Percentiles rank a stretch among this genome's conserved stretches.
These are phyloP conservation scores for Phaeoacremonium minimum DNA, from an alignment of 2,329 filamentous ascomycete genomes.

Conservation along the genomic window DNA sequence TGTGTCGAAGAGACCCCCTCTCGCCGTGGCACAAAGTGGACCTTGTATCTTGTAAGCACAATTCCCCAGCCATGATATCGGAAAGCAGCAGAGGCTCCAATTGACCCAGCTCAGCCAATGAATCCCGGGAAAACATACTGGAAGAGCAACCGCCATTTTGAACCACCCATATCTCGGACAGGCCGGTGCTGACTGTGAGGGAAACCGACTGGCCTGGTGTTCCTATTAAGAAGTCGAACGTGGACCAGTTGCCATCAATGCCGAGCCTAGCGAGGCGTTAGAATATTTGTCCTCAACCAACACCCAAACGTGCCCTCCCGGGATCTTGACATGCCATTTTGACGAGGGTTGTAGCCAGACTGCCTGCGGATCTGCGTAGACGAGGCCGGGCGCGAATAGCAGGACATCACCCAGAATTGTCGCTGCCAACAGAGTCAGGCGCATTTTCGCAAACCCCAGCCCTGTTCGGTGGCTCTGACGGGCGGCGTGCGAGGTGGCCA, in stretches of 20 bases:
- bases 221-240: slow-evolving; percentile 92
- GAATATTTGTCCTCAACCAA: slow-evolving; percentile 4
- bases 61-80: too few species aligned
- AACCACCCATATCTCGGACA: slow-evolving; percentile 69
- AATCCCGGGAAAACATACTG: slow-evolving; percentile 35
- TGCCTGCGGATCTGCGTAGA: slow-evolving; percentile 1
- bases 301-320: too few species aligned
- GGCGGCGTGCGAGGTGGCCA: background rate
- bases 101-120: too few species aligned
- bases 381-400: slow-evolving; percentile 13
- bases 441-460: slow-evolving; percentile 18
- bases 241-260: slow-evolving; percentile 69
- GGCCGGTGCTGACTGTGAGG: slow-evolving; percentile 60
- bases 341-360: slow-evolving; percentile 5
- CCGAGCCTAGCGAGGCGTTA: slow-evolving; percentile 44
- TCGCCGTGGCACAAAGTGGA: slow-evolving; percentile 46
- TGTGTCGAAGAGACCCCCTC: slow-evolving; percentile 56
- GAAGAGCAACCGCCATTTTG: slow-evolving; percentile 50
- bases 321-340: slow-evolving; percentile 7
- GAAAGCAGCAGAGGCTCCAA: too few species aligned
- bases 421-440: slow-evolving; percentile 16
- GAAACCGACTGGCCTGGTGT: slow-evolving; percentile 69
- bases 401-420: slow-evolving; percentile 18
- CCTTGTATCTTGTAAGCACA: slow-evolving; percentile 23
- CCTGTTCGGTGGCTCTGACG: background rate